A percentile compares a stretch with the other conserved stretches of the same genome.
phyloP scores from a whole-genome alignment of 225 moss, liverwort and hornwort species.

The Physcomitrellopsis africana region DNA sequence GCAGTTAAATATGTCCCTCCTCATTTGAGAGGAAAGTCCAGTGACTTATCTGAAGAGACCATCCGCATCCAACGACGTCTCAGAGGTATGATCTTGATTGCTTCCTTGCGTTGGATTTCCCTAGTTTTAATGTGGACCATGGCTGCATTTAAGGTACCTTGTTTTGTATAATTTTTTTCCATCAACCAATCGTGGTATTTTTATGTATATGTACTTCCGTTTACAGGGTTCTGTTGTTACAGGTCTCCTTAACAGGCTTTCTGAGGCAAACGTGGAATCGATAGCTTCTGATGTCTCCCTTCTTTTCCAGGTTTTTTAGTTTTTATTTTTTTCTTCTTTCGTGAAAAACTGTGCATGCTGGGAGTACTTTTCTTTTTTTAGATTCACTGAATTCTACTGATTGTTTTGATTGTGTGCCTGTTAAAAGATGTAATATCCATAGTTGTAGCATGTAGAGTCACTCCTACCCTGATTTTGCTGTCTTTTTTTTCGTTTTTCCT shows the following conservation, averaged over 20 bases:
- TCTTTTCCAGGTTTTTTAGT: slow-evolving; percentile 73
- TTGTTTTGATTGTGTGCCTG: slow-evolving; percentile 6
- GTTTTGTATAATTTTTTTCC: not conserved
- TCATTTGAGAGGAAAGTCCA: slow-evolving; percentile 70
- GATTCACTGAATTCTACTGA: not conserved
- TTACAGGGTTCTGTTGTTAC: slow-evolving; percentile 21
- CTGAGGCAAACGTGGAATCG: slow-evolving; percentile 92
- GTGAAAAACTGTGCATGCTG: slow-evolving; percentile 1
- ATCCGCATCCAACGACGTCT: slow-evolving; percentile 78
- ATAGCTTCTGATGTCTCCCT: slow-evolving; percentile 85
- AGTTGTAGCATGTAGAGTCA: not conserved
- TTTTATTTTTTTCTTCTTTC: not conserved
- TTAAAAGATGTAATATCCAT: not conserved
- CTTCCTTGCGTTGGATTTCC: not conserved
- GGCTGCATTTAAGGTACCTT: not conserved
- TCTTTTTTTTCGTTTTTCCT: not conserved
- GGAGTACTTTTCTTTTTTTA: not conserved
- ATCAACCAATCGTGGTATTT: slow-evolving; percentile 17
- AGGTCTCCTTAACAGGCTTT: slow-evolving; percentile 94
- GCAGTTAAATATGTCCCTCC: slow-evolving; percentile 84
- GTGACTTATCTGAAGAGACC: slow-evolving; percentile 65
- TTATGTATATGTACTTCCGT: not conserved
- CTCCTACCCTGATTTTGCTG: not conserved
- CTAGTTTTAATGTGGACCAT: not conserved
- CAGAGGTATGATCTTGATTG: slow-evolving; percentile 54